Evolutionary conservation across 2,329 filamentous ascomycete genomes (phyloP).

Genomic region (Colletotrichum tofieldiae): DNA sequence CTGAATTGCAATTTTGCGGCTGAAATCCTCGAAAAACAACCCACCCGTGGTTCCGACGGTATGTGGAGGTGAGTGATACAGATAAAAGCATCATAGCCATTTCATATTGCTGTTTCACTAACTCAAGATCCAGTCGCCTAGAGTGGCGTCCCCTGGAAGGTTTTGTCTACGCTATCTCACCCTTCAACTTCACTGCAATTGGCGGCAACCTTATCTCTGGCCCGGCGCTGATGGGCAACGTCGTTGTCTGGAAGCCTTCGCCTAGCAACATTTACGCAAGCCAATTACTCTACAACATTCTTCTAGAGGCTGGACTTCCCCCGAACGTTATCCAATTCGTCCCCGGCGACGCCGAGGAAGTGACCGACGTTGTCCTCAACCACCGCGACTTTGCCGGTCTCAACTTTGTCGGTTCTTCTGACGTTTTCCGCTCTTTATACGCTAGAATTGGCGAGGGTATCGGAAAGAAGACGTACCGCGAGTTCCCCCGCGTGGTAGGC

Average conservation of each 20-base stretch:
- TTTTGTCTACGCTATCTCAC: slow-evolving; percentile 93
- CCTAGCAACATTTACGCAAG: slow-evolving; percentile 91
- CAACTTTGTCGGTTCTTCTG: slow-evolving; percentile 94
- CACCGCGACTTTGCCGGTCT: slow-evolving; percentile 90
- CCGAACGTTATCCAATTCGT: slow-evolving; percentile 94
- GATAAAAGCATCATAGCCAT: too few species aligned
- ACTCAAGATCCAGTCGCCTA: slow-evolving; percentile 69
- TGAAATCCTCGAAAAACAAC: slow-evolving; percentile 90
- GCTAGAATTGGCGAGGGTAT: slow-evolving; percentile 88
- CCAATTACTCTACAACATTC: slow-evolving; percentile 91
- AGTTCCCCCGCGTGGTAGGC: slow-evolving; percentile 90
- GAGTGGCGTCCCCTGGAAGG: slow-evolving; percentile 93
- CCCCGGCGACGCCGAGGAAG: slow-evolving; percentile 87
- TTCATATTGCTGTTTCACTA: not conserved
- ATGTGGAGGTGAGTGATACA: slow-evolving; percentile 75
- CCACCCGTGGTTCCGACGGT: slow-evolving; percentile 84
- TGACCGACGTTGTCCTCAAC: slow-evolving; percentile 83
- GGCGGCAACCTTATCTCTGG: slow-evolving; percentile 88
- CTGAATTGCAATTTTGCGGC: slow-evolving; percentile 96
- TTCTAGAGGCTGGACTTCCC: slow-evolving; percentile 91
- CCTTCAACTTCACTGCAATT: slow-evolving; percentile 98
- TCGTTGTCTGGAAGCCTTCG: slow-evolving; percentile 87
- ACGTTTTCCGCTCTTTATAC: slow-evolving; percentile 91
- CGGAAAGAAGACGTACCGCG: slow-evolving; percentile 84
- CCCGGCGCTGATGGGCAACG: slow-evolving; percentile 92